phyloP scores from a whole-genome alignment of 441 rosid species.

The Kokia cookei region DNA sequence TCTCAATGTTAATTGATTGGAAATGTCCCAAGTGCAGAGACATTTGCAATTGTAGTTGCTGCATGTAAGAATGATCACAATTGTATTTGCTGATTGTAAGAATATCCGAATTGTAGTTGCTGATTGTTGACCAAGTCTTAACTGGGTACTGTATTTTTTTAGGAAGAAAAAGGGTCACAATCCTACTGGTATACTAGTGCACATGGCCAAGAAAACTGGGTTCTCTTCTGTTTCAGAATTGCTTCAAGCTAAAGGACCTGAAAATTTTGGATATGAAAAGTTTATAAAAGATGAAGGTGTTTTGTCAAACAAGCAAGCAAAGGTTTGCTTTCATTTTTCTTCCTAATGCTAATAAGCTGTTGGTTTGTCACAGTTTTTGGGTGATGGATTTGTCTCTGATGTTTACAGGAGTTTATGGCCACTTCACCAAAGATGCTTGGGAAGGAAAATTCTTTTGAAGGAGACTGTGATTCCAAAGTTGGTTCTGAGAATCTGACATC shows the following conservation, averaged over 20 bases:
- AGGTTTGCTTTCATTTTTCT: slow-evolving; percentile 23
- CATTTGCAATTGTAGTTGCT: slow-evolving; percentile 77
- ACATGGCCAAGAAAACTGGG: slow-evolving; percentile 62
- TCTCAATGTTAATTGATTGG: slow-evolving; percentile 45
- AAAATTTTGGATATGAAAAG: slow-evolving; percentile 24
- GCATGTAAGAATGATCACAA: slow-evolving; percentile 60
- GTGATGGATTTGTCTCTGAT: slow-evolving; percentile 3
- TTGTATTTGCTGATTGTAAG: slow-evolving; percentile 80
- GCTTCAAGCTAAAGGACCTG: slow-evolving; percentile 42
- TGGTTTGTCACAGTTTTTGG: slow-evolving; percentile 1
- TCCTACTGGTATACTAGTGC: slow-evolving; percentile 69
- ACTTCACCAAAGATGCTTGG: slow-evolving; percentile 37
- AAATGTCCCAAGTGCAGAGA: slow-evolving; percentile 81
- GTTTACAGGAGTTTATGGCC: slow-evolving; percentile 21
- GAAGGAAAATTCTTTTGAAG: slow-evolving; percentile 53
- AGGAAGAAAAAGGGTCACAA: slow-evolving; percentile 76
- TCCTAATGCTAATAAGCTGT: neutral
- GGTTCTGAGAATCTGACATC: slow-evolving; percentile 11
- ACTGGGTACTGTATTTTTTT: slow-evolving; percentile 3
- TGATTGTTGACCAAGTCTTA: neutral
- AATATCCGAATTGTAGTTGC: neutral
- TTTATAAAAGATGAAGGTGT: slow-evolving; percentile 12
- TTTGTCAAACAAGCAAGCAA: slow-evolving; percentile 24
- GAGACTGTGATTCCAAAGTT: slow-evolving; percentile 17
- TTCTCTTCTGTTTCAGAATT: slow-evolving; percentile 68